Evolutionary conservation across 495 filamentous ascomycete genomes (phyloP).

Genomic region (Penicillium subrubescens): DNA sequence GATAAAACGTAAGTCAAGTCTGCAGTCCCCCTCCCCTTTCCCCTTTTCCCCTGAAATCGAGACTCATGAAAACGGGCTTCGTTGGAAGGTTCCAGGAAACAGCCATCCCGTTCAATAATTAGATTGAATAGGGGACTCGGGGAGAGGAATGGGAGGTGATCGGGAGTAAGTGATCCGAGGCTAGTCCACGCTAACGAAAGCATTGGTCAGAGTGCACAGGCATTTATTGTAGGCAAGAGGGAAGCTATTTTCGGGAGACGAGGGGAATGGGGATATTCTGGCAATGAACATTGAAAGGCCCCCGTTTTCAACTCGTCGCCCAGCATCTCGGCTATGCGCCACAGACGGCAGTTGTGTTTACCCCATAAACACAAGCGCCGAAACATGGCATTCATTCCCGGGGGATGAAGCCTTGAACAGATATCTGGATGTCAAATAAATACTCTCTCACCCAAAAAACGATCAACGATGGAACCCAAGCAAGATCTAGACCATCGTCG

Average conservation of each 20-base stretch:
- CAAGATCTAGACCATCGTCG: constrained; percentile 16
- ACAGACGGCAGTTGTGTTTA: neutral
- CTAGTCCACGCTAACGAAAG: constrained; percentile 5
- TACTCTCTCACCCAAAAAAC: too few relatives aligned
- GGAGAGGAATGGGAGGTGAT: neutral
- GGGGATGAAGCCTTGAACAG: neutral
- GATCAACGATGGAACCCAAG: too few relatives aligned
- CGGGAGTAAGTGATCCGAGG: constrained; percentile 4
- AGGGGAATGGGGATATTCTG: neutral
- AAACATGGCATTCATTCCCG: neutral
- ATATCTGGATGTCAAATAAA: neutral
- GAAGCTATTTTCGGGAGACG: neutral
- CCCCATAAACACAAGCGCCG: neutral
- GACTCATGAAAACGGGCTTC: neutral
- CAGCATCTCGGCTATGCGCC: neutral
- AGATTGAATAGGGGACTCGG: neutral
- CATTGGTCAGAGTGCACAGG: neutral
- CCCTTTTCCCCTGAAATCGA: too few relatives aligned
- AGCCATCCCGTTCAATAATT: neutral
- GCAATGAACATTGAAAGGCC: neutral
- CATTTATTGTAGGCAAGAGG: neutral
- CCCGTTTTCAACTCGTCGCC: neutral
- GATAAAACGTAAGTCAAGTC: neutral
- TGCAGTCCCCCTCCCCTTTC: too few relatives aligned
- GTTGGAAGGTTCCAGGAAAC: neutral